Base-by-base conservation (phyloP, 106 monocot species). In the Alisma plantagoaquatica region DNA sequence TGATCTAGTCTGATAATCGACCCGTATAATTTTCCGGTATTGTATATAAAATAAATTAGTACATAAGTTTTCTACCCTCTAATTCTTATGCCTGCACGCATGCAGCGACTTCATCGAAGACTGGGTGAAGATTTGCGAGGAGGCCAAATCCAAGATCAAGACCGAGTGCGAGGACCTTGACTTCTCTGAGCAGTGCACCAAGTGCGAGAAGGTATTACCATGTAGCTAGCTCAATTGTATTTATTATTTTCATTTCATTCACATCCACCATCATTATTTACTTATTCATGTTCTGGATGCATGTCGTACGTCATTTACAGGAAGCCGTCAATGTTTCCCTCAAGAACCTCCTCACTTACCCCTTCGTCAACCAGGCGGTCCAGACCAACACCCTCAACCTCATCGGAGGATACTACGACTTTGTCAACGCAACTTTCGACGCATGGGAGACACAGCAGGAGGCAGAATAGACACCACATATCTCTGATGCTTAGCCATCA, bases 241-340 rank as follows among this genome's bases (percentile, higher is more conserved):
- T n/a, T n/a, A n/a, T n/a, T n/a, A n/a, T n/a, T n/a, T n/a, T n/a
- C n/a, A n/a, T n/a, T n/a, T n/a, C n/a, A n/a, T n/a, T n/a, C n/a
- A n/a, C n/a, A n/a, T n/a, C n/a, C n/a, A n/a, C n/a, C n/a, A n/a
- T n/a, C n/a, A n/a, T n/a, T n/a, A n/a, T n/a, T n/a, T n/a, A n/a
- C n/a, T n/a, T n/a, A n/a, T n/a, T n/a, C n/a, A n/a, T n/a, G n/a
- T n/a, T n/a, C n/a, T n/a, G n/a, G n/a, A n/a, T n/a, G n/a, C n/a
- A n/a, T 46, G 45, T 46, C n/a, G 14, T 1, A 20, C 10, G 2
- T 26, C 33, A 18, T 8, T 2, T 56, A 0, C 68, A 69, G 70
- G 71, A 63, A 20, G 32, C 71, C 2, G 71, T 71, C 48, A 56
- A 71, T 17, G 22, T 64, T n/a, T 63, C 71, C 4, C 63, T 71